These are phyloP conservation scores for Rhizopogon rudus DNA, from an alignment of 768 basidiomycete genomes.

Conservation along the genomic window DNA sequence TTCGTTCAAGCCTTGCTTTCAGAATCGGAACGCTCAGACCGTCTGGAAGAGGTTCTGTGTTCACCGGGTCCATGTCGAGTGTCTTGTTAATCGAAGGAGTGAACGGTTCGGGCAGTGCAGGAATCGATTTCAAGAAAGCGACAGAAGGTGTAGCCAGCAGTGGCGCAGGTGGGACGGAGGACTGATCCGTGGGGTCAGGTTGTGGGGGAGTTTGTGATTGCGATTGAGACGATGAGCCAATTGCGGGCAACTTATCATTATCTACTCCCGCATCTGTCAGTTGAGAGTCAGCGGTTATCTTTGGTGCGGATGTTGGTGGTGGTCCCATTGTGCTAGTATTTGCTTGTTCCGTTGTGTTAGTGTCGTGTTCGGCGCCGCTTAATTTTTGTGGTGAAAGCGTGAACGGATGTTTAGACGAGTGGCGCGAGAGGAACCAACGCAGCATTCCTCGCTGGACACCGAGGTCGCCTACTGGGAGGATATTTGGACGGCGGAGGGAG, in stretches of 20 bases:
- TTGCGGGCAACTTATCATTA: conserved; percentile 28
- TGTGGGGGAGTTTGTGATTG: neutral
- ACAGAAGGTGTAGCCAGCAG: conserved; percentile 22
- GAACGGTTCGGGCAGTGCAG: conserved; percentile 49
- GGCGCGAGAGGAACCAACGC: conserved; percentile 62
- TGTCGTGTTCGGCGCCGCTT: conserved; percentile 8
- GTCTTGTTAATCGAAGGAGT: conserved; percentile 65
- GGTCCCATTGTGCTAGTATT: neutral
- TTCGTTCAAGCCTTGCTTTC: conserved; percentile 57
- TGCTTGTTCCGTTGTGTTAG: neutral
- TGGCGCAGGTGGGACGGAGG: conserved; percentile 28
- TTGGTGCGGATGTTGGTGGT: conserved; percentile 1
- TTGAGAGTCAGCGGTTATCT: neutral
- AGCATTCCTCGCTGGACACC: conserved; percentile 76
- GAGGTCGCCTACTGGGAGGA: conserved; percentile 76
- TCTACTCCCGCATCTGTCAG: conserved; percentile 6
- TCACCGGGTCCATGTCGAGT: conserved; percentile 34
- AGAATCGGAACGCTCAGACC: conserved; percentile 54
- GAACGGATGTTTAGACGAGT: conserved; percentile 46
- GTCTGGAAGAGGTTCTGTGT: conserved; percentile 43
- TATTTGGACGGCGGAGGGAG: conserved; percentile 76
- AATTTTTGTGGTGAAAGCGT: conserved; percentile 49
- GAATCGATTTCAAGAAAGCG: conserved; percentile 15
- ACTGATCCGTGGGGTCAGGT: conserved; percentile 22
- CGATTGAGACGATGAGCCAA: conserved; percentile 8